Base-by-base conservation (phyloP, 768 basidiomycete genomes). In the Auricularia heimuer region DNA sequence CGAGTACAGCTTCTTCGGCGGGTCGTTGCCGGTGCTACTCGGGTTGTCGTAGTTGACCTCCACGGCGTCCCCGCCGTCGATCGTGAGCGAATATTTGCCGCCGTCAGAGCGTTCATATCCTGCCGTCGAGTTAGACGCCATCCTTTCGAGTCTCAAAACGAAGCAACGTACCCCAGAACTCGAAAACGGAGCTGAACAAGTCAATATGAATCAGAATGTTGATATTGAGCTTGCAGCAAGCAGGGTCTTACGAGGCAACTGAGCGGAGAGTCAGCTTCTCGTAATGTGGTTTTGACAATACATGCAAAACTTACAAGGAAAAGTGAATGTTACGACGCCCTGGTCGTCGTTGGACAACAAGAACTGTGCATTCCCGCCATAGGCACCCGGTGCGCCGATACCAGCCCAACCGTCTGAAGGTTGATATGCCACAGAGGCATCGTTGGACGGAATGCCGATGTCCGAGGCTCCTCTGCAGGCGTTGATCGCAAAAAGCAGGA, bases 101-200 rank as follows among this genome's bases (percentile, higher is more conserved):
- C 64, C 64, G 39, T 64, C 64, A 2, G 64, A 64, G 14, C 64
- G 54, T 33, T 64, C 33, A 16, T 44, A 64, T 16, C 64, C 63
- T 35, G n/a, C 35, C 42, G 33, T 35, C 44, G 45, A 33, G 35
- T 6, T 29, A 45, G 11, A 45, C 11, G 10, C 44, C 10, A 18
- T 45, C 44, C 29, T 29, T 0, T 45, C 44, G 63, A 14, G 18
- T 0, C 39, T 14, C 39, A 2, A 42, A 42, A 14, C 39, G 39
- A 14, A 0, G 39, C 7, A n/a, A n/a, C 35, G 51, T 24, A 64
- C 47, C 64, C 37, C 37, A 54, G 34, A 42, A 35, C 35, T 21
- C 36, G 6, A 24, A 21, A 21, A 29, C n/a, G n/a, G 54, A 56
- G 35, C 37, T 42, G 24, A 39, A 4, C 16, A 36, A 4, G 14